Evolutionary conservation across 768 basidiomycete genomes (phyloP), one percentile per base, ranked within the genome.

Genomic region (Termitomyces sp.): DNA sequence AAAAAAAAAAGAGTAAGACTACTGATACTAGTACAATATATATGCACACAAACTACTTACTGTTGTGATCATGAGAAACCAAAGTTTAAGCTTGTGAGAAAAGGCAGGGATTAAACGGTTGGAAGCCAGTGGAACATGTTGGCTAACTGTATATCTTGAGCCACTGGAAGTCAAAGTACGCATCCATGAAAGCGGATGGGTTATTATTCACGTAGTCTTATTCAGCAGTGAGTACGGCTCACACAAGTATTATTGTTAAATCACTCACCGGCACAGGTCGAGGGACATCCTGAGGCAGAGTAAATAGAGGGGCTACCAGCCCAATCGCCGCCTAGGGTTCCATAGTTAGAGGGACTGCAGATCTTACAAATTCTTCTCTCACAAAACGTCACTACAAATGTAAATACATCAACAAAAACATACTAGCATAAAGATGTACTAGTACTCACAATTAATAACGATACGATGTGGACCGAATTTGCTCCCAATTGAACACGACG

Each of bases 131-230:
- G 5, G 19, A 22, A 49, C 6, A 17, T 38, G 1, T 9, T 22
- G 19, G 1, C 8, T 41, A 51, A 5, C 26, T n/a, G 14, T 75
- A 77, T n/a, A 76, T 68, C 56, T 77, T 79, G 50, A 90, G 67
- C 46, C 78, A 80, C 45, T 77, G 75, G 66, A 92, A 78, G 44
- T 87, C 81, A 71, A 88, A 91, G 73, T 83, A 89, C 0, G 89
- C 87, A 30, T 86, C 71, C 7, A 61, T 58, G 69, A 90, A 90
- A 9, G 83, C 84, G 2, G 69, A 66, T 1, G 89, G 89, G 62
- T 88, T 87, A 58, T 78, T 77, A 70, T 82, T 77, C 59, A 87
- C 85, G 59, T 71, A 86, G 56, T 81, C 84, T 87, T 34, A 15
- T 17, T 32, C 21, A 3, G 14, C 2, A 15, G 21, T 48, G 7